Evolutionary conservation across 2,329 filamentous ascomycete species (phyloP), one percentile per base, ranked within the genome.

Genomic region (Monilinia aucupariae): DNA sequence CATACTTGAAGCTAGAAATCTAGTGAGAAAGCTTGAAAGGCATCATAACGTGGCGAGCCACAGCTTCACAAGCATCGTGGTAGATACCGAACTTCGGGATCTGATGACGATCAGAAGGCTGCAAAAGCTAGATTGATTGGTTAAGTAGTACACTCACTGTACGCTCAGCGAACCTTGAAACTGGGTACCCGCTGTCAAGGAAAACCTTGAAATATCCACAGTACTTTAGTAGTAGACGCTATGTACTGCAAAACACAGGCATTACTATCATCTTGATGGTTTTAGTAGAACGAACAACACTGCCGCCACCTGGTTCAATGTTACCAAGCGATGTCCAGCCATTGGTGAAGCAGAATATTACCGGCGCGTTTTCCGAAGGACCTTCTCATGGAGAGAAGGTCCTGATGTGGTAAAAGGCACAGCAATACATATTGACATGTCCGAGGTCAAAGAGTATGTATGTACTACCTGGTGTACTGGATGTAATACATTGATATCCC

Each of bases 21-120:
- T 56, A 34, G 41, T 22, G 41, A 45, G 27, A 34, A 47, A 17
- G 13, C 41, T 34, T 56, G 54, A 34, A 47, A 34, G 12, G 9
- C 20, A 17, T 9, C 34, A 12, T 41, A 41, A 20, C 9, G 22
- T 54, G 17, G 37, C 17, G 15, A 55, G 37, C 37, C 52, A 55
- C 25, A 43, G 4, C 2, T 39, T 39, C 15, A 12, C 34, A 4
- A 55, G 53, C n/a, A n/a, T n/a, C 37, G 37, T 8, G 22, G 9
- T 37, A 49, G 55, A 59, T 49, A n/a, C 55, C 45, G 55, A 59
- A 32, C n/a, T 49, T 59, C 43, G 43, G 55, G 27, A 59, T 59
- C 20, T 59, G 43, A 27, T 12, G 30, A 37, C 20, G 43, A 48
- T 48, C 30, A 37, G n/a, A 30, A 55, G 13, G 37, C 25, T 41